These are phyloP conservation scores for Leucocoprinus birnbaumii DNA, from an alignment of 768 basidiomycete genomes.

Conservation along the genomic window DNA sequence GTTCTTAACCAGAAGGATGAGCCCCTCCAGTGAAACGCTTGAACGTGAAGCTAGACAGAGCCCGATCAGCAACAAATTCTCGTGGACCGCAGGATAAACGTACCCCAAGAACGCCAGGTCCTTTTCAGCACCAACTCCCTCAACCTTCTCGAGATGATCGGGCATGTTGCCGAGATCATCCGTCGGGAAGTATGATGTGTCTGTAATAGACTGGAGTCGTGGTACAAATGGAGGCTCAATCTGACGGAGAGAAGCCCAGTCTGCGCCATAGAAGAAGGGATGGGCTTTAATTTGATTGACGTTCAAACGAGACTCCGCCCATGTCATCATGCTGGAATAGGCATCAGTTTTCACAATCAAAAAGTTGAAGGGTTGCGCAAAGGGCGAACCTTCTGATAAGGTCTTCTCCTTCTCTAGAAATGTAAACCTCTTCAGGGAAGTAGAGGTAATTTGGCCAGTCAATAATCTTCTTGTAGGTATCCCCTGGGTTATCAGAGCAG, in stretches of 20 bases:
- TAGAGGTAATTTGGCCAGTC: slow-evolving; percentile 90
- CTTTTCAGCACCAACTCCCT: slow-evolving; percentile 63
- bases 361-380: neutral
- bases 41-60: slow-evolving; percentile 69
- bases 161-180: slow-evolving; percentile 81
- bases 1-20: slow-evolving; percentile 23
- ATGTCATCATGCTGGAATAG: slow-evolving; percentile 73
- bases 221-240: slow-evolving; percentile 98
- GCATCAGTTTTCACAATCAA: neutral
- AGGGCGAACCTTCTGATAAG: slow-evolving; percentile 72
- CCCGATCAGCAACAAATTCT: neutral
- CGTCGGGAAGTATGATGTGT: slow-evolving; percentile 96
- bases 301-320: slow-evolving; percentile 69
- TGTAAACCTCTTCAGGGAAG: slow-evolving; percentile 94
- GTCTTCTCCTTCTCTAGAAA: slow-evolving; percentile 90
- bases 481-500: slow-evolving; percentile 94
- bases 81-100: slow-evolving; percentile 18
- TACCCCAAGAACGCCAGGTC: slow-evolving; percentile 68
- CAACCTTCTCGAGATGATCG: slow-evolving; percentile 56
- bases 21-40: slow-evolving; percentile 59
- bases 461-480: slow-evolving; percentile 98
- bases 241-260: slow-evolving; percentile 87
- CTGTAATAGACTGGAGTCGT: slow-evolving; percentile 85
- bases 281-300: slow-evolving; percentile 90
- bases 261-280: slow-evolving; percentile 93